Percentiles rank a stretch among this genome's conserved stretches.
phyloP scores from a whole-genome alignment of 495 filamentous ascomycete genomes.

The Penicillium taxi region DNA sequence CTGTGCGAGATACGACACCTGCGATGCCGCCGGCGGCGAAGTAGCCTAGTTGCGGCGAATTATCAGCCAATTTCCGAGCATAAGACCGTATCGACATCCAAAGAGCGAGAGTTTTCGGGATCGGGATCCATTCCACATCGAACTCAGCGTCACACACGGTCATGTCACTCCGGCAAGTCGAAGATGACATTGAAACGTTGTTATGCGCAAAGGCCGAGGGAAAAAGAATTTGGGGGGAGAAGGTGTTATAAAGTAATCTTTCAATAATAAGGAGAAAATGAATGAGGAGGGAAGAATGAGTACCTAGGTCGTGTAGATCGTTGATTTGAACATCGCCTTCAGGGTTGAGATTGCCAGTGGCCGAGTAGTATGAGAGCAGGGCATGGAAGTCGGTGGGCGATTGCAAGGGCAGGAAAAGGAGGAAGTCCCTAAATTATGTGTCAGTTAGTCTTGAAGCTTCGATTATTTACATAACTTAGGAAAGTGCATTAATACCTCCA shows the following conservation, averaged over 20 bases:
- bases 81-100: constrained; percentile 44
- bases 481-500: too few species aligned
- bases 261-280: constrained; percentile 30
- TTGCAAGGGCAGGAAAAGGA: constrained; percentile 82
- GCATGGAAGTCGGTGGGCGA: constrained; percentile 63
- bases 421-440: constrained; percentile 61
- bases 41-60: constrained; percentile 76
- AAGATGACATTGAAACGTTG: constrained; percentile 16
- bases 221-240: constrained; percentile 31
- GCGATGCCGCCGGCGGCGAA: constrained; percentile 92
- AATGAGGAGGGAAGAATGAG: constrained; percentile 63
- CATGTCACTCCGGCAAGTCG: constrained; percentile 24
- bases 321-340: constrained; percentile 94
- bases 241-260: constrained; percentile 35
- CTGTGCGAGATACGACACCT: constrained; percentile 84
- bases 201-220: constrained; percentile 35
- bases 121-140: constrained; percentile 39
- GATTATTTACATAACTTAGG: too few species aligned
- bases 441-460: constrained; percentile 8
- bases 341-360: constrained; percentile 79
- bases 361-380: constrained; percentile 85
- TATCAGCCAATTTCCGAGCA: constrained; percentile 54
- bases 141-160: constrained; percentile 29
- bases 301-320: constrained; percentile 93
- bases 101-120: constrained; percentile 40